A percentile compares a stretch with the other conserved stretches of the same genome.
These are phyloP conservation scores for Leishmania aethiopica DNA, from an alignment of 208 protist species.

Conservation along the genomic window DNA sequence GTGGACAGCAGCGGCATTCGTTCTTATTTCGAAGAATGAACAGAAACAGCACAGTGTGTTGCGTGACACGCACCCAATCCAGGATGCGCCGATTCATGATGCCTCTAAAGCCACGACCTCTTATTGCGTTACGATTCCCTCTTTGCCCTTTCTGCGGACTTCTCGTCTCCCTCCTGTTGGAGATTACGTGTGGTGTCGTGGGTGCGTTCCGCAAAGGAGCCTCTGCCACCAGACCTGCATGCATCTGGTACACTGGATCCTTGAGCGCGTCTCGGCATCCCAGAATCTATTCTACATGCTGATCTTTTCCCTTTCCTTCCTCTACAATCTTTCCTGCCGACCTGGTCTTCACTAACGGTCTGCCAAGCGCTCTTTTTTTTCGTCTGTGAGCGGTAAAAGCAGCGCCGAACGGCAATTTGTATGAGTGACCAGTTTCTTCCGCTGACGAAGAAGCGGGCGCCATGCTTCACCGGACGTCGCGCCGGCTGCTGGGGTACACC, in stretches of 20 bases:
- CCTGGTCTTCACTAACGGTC: constrained; percentile 5
- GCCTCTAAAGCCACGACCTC: neutral
- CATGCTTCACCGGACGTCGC: constrained; percentile 65
- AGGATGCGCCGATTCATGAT: neutral
- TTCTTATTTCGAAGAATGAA: neutral
- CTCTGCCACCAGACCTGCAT: neutral
- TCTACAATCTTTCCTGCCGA: neutral
- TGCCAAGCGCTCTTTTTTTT: neutral
- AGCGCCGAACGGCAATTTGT: neutral
- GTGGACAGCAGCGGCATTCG: neutral
- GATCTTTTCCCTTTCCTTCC: constrained; percentile 1
- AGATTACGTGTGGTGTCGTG: neutral
- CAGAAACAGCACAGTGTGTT: neutral
- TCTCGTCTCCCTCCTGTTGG: neutral
- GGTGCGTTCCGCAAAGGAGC: neutral
- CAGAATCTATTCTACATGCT: neutral
- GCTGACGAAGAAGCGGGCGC: neutral
- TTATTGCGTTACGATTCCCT: neutral
- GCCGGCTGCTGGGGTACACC: constrained; percentile 68
- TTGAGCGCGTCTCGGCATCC: neutral
- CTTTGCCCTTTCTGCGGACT: constrained; percentile 1
- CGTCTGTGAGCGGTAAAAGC: neutral
- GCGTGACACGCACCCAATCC: neutral
- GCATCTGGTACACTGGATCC: neutral
- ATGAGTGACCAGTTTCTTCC: too few species aligned